A percentile compares a stretch with the other conserved stretches of the same genome.
Conservation (phyloP, 2,329 filamentous ascomycete genomes). For the Lachnellula hyalina region DNA sequence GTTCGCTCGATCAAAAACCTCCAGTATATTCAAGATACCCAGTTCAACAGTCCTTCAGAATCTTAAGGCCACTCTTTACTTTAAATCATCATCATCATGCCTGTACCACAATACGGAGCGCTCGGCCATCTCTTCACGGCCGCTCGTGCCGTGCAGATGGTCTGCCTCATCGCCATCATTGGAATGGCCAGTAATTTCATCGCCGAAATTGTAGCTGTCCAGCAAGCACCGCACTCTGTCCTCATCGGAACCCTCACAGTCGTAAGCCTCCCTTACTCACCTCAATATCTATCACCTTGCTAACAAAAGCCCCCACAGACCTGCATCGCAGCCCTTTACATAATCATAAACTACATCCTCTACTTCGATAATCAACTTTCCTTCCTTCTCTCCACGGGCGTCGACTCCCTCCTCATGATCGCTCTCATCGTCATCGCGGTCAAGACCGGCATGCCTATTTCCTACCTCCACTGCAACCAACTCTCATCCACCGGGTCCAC, state of each 20-base stretch:
- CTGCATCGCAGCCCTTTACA: constrained; percentile 73
- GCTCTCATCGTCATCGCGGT: constrained; percentile 74
- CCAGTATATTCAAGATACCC: background rate
- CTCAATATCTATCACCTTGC: background rate
- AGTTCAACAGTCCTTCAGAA: background rate
- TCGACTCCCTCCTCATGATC: constrained; percentile 67
- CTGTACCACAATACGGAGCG: constrained; percentile 46
- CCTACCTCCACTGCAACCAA: constrained; percentile 65
- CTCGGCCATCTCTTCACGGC: constrained; percentile 74
- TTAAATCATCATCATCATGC: background rate
- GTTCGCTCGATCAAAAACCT: background rate
- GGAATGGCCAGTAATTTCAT: constrained; percentile 81
- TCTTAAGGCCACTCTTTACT: background rate
- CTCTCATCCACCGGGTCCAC: constrained; percentile 41
- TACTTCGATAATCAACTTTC: constrained; percentile 73
- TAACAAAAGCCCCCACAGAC: constrained; percentile 46
- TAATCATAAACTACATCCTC: constrained; percentile 73
- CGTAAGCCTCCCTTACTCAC: constrained; percentile 48
- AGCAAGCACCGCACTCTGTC: constrained; percentile 62
- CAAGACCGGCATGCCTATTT: constrained; percentile 73
- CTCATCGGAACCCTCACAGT: constrained; percentile 75
- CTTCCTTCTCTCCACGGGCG: constrained; percentile 59
- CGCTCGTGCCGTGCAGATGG: constrained; percentile 64
- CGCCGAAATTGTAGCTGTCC: constrained; percentile 62
- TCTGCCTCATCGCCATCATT: constrained; percentile 70